Evolutionary conservation across 768 basidiomycete genomes (phyloP), one percentile per base, ranked within the genome.

Genomic region (Pisolithus marmoratus): DNA sequence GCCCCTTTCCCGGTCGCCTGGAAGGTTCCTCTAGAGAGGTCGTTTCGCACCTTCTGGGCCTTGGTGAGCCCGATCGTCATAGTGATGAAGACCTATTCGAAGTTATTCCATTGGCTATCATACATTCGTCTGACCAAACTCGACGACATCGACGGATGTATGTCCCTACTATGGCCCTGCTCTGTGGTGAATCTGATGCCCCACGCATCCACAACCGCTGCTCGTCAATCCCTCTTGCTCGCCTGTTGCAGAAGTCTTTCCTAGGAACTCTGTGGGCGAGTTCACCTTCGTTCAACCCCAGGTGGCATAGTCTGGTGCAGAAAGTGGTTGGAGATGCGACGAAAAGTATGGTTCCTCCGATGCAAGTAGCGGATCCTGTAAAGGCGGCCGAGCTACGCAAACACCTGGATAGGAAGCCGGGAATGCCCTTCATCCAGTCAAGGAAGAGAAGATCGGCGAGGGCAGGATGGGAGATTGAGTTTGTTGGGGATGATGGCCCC

Each of bases 21-120:
- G 29, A 29, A 29, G 5, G 29, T 8, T 29, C 29, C 29, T 29
- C 29, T 8, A 29, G 29, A 29, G 49, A 65, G 0, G 51, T 54
- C n/a, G 38, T 69, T 7, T 29, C 63, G 0, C 59, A 65, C 19
- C 55, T 67, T 49, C 54, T 67, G 8, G 27, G 19, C 4, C 63
- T 67, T 2, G 58, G 56, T 5, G 58, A 58, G 5, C 41, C 27
- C 8, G 0, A 46, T 8, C 48, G 50, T 11, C 29, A 29, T 6
- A 34, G 27, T 11, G 31, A 46, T 14, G 29, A 46, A 5, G 45
- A 46, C 27, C 27, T 46, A n/a, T 29, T 17, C 31, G 27, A 29
- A 9, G 29, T 46, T 5, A 19, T 4, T 22, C 23, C 43, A 5
- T 44, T 23, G 23, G 20, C 22, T 14, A 46, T 11, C n/a, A 29